These are phyloP conservation scores for Didymella glomerata DNA, from an alignment of 2,329 filamentous ascomycete genomes.

Conservation along the genomic window DNA sequence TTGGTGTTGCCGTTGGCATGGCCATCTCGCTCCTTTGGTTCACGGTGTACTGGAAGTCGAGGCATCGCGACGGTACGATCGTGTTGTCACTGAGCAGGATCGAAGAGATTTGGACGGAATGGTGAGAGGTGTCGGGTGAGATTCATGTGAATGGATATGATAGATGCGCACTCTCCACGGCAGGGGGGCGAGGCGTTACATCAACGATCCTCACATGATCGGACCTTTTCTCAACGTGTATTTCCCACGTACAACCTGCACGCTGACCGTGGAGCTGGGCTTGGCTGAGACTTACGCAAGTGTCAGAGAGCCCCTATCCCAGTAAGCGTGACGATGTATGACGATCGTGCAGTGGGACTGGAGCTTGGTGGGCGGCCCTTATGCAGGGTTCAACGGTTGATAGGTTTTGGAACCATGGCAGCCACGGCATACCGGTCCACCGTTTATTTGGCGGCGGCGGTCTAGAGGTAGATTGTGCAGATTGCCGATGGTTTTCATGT, in stretches of 20 bases:
- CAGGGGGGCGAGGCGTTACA: not conserved
- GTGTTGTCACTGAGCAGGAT: not conserved
- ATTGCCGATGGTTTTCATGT: not conserved
- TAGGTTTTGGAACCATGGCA: slow-evolving; percentile 10
- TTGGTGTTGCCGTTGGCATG: not conserved
- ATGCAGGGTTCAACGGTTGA: slow-evolving; percentile 7
- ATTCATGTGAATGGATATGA: not conserved
- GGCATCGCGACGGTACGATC: not conserved
- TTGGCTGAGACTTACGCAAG: not conserved
- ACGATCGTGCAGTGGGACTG: not conserved
- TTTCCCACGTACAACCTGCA: not conserved
- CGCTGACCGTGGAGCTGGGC: not conserved
- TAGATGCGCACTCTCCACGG: not conserved
- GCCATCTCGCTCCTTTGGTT: not conserved
- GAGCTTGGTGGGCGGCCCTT: not conserved
- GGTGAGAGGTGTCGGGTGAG: not conserved
- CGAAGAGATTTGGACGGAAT: too few species aligned
- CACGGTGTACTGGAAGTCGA: not conserved
- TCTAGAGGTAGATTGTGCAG: slow-evolving; percentile 2
- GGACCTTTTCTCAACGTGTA: not conserved
- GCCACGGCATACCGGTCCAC: not conserved
- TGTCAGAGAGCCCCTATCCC: not conserved
- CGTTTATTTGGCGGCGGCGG: not conserved
- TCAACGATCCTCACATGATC: not conserved
- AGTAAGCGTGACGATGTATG: not conserved